Conservation (phyloP, 345 rosid genomes). For the Cardamine chenopodiifolia region DNA sequence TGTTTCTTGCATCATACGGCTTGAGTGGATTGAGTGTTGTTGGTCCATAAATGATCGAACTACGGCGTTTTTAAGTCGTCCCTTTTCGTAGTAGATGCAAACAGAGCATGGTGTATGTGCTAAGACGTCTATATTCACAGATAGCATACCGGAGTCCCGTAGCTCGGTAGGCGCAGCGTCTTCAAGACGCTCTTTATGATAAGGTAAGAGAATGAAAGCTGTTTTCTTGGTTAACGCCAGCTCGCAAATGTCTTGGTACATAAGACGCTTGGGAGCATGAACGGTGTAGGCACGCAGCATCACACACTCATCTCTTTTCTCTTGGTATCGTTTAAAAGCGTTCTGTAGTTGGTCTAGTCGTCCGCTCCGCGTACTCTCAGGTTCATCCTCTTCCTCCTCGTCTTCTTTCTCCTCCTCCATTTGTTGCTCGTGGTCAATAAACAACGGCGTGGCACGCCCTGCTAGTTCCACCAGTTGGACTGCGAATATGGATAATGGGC, state of each 20-base stretch:
- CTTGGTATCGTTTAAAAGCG: conserved; percentile 52
- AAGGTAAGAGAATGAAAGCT: conserved; percentile 61
- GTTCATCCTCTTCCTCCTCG: conserved; percentile 12
- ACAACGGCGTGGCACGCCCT: conserved; percentile 59
- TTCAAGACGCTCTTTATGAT: conserved; percentile 44
- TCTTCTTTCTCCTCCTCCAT: background rate
- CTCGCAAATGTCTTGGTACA: conserved; percentile 78
- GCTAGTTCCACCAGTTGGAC: conserved; percentile 58
- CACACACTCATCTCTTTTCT: conserved; percentile 44
- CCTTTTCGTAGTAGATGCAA: conserved; percentile 62
- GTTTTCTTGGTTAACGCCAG: conserved; percentile 57
- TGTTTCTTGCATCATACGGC: conserved; percentile 13
- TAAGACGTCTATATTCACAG: conserved; percentile 50
- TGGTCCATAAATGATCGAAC: conserved; percentile 15
- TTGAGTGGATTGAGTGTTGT: background rate
- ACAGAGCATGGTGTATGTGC: conserved; percentile 78
- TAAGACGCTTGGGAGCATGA: conserved; percentile 54
- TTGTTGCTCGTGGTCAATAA: conserved; percentile 52
- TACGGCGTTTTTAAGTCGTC: conserved; percentile 34
- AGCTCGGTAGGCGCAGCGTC: conserved; percentile 39
- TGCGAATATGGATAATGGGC: conserved; percentile 54
- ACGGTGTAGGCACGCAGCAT: conserved; percentile 51
- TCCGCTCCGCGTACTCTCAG: background rate
- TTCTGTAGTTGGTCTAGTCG: conserved; percentile 43
- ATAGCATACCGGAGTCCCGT: conserved; percentile 33